Conservation (phyloP, 2,329 filamentous ascomycete species). For the Fusarium azukiicola region DNA sequence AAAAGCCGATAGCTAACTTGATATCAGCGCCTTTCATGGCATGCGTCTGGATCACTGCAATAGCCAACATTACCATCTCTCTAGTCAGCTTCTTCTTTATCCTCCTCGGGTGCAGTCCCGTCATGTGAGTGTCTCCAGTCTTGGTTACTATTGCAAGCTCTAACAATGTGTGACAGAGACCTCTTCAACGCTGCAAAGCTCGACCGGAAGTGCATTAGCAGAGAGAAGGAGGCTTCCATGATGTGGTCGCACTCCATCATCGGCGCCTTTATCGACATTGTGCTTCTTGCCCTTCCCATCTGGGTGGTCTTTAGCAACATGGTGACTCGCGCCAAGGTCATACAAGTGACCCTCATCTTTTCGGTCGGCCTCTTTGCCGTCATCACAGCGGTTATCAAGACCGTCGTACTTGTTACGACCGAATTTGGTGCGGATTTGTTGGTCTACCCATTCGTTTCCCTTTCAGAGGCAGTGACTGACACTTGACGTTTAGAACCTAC, state of each 20-base stretch:
- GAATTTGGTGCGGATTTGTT: conserved; percentile 58
- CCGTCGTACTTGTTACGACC: conserved; percentile 59
- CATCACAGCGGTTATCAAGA: conserved; percentile 62
- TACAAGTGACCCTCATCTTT: conserved; percentile 63
- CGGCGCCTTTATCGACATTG: conserved; percentile 60
- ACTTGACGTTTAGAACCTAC: conserved; percentile 56
- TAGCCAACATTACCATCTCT: conserved; percentile 36
- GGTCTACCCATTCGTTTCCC: conserved; percentile 32
- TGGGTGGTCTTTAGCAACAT: conserved; percentile 63
- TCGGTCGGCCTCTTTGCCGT: conserved; percentile 63
- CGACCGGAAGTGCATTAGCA: not conserved
- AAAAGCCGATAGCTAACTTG: not conserved
- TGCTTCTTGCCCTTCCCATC: conserved; percentile 60
- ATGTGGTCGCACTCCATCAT: conserved; percentile 52
- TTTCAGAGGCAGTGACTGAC: conserved; percentile 7
- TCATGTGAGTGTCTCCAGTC: conserved; percentile 31
- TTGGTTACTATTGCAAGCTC: not conserved
- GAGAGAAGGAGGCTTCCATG: not conserved
- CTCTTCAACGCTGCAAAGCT: not conserved
- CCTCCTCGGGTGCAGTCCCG: conserved; percentile 46
- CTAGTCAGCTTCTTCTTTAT: conserved; percentile 48
- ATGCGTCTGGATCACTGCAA: conserved; percentile 39
- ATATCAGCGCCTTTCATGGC: conserved; percentile 38
- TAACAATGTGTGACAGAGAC: not conserved
- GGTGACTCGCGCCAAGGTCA: conserved; percentile 57